phyloP scores from a whole-genome alignment of 1,284 basidiomycete species.

The Tylopilus orsonianus region DNA sequence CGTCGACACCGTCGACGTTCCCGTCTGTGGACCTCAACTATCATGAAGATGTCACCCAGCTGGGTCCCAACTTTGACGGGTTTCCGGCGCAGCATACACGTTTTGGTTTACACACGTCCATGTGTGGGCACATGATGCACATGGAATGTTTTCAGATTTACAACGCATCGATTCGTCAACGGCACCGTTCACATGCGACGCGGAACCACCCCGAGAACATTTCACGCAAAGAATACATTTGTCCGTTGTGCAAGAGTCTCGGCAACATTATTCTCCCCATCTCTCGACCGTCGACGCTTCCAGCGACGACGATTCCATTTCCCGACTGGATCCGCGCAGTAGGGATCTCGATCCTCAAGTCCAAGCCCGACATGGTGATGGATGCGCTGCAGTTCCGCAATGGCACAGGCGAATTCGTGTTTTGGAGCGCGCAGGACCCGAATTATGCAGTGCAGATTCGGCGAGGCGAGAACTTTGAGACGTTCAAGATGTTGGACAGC shows the following conservation, averaged over 20 bases:
- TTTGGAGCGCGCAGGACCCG: slow-evolving; percentile 78
- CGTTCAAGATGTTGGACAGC: slow-evolving; percentile 76
- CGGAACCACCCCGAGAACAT: slow-evolving; percentile 95
- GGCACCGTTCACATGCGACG: slow-evolving; percentile 88
- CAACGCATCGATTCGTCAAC: slow-evolving; percentile 81
- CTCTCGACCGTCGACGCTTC: slow-evolving; percentile 44
- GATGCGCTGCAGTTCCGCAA: slow-evolving; percentile 72
- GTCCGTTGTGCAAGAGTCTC: slow-evolving; percentile 97
- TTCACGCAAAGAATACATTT: slow-evolving; percentile 91
- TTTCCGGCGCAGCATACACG: slow-evolving; percentile 73
- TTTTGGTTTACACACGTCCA: slow-evolving; percentile 86
- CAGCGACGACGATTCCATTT: slow-evolving; percentile 60
- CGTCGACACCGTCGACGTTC: slow-evolving; percentile 39
- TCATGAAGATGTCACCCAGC: slow-evolving; percentile 47
- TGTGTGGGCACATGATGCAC: slow-evolving; percentile 99
- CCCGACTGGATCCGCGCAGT: slow-evolving; percentile 81
- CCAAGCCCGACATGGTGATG: slow-evolving; percentile 66
- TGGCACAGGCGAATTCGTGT: slow-evolving; percentile 81
- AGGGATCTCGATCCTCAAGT: slow-evolving; percentile 78
- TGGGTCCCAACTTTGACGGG: slow-evolving; percentile 62
- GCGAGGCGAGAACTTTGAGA: slow-evolving; percentile 52
- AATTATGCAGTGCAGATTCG: slow-evolving; percentile 61
- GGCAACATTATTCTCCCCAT: slow-evolving; percentile 94
- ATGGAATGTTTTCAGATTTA: slow-evolving; percentile 93
- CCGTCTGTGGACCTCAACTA: slow-evolving; percentile 53